Base-by-base conservation (phyloP, 2,329 filamentous ascomycete genomes). In the Aspergillus ruber region DNA sequence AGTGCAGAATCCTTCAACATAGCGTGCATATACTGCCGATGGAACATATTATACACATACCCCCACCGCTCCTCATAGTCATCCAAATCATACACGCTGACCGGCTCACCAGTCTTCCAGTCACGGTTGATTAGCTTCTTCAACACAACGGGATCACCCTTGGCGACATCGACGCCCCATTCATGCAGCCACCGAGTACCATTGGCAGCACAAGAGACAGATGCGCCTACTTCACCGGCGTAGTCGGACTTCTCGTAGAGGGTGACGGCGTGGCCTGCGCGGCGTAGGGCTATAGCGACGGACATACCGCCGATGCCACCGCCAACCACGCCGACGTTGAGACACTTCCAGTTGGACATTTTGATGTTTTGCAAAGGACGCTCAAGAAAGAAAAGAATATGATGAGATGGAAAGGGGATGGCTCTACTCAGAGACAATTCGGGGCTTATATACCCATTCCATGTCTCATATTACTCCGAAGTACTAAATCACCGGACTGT, bases 131-230 rank as follows among this genome's bases (percentile, higher is more conserved):
- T 86, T 45, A 87, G 74, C 57, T 82, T 82, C 64, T 74, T 74
- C 43, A 87, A 67, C 1, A 86, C 69, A 1, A 87, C 83, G 0
- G 82, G 82, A 48, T 85, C 78, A 7, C 83, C 84, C 57, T 80
- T 81, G 12, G 69, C 68, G 1, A 86, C 71, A 56, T 86, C 80
- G 1, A 86, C 81, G 0, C 71, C 71, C 84, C 84, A 87, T 61
- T 84, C 81, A 51, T 84, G 77, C 6, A 87, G 69, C 83, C 83
- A 87, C 42, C 81, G 74, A 1, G 83, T 84, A 6, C 83, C 84
- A 56, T 87, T 87, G 8, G 84, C 82, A 1, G 84, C 84, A 56
- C 83, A 86, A 0, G 79, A 83, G 0, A 85, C 76, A 0, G 82
- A 84, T 0, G 82, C 82, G 10, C 84, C 84, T 0, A 84, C 82